phyloP scores from a whole-genome alignment of 495 filamentous ascomycete genomes.

The Neurospora tetraspora region DNA sequence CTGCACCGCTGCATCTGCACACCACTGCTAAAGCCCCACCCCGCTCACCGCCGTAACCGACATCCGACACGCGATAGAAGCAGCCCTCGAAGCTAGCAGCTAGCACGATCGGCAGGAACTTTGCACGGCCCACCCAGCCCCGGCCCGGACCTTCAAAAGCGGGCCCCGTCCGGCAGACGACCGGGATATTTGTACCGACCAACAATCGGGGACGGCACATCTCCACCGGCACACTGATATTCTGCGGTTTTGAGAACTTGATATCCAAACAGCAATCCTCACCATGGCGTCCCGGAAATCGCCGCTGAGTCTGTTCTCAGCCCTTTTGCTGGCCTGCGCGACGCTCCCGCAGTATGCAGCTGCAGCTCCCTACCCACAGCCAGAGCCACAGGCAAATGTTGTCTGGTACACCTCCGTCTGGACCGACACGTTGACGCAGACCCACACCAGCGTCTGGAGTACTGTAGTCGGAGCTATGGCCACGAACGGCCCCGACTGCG shows the following conservation, averaged over 20 bases:
- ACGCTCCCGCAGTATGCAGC: slow-evolving; percentile 21
- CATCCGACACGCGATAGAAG: not conserved
- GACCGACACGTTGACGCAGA: slow-evolving; percentile 61
- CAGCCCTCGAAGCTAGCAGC: not conserved
- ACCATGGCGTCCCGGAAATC: slow-evolving; percentile 5
- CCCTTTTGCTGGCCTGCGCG: slow-evolving; percentile 18
- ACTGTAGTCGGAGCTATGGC: slow-evolving; percentile 29
- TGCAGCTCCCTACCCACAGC: slow-evolving; percentile 32
- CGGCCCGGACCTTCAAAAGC: not conserved
- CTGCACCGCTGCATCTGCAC: not conserved
- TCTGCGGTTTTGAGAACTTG: not conserved
- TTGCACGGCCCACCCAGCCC: not conserved
- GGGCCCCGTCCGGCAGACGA: not conserved
- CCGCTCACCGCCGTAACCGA: not conserved
- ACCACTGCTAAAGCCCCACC: not conserved
- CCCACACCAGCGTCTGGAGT: slow-evolving; percentile 58
- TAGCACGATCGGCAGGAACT: not conserved
- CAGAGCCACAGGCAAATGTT: slow-evolving; percentile 28
- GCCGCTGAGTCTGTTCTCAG: slow-evolving; percentile 11
- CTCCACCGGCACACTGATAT: not conserved
- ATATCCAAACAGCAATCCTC: not conserved
- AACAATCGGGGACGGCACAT: not conserved
- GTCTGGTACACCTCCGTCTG: slow-evolving; percentile 46
- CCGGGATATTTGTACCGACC: not conserved
- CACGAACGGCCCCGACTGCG: slow-evolving; percentile 42